phyloP scores from a whole-genome alignment of 1,284 basidiomycete species.

The Cutaneotrichosporon cavernicola region DNA sequence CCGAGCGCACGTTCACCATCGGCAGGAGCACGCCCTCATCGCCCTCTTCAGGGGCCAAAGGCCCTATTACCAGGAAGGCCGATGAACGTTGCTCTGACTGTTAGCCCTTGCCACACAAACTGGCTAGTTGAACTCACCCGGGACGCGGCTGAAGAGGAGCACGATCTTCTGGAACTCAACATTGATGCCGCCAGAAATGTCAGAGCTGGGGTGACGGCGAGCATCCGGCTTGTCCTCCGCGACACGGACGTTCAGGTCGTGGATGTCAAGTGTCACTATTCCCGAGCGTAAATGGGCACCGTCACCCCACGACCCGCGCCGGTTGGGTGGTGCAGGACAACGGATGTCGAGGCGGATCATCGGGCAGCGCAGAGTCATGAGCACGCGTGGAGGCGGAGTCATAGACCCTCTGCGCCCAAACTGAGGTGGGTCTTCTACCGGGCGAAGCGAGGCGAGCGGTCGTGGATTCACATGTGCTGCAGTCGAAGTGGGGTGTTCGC shows the following conservation, averaged over 20 bases:
- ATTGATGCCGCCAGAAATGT: constrained; percentile 16
- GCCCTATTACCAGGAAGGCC: constrained; percentile 46
- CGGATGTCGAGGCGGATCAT: constrained; percentile 48
- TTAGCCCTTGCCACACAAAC: constrained; percentile 2
- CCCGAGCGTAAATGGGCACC: constrained; percentile 49
- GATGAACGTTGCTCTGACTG: constrained; percentile 33
- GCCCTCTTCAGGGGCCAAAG: constrained; percentile 40
- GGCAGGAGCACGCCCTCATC: constrained; percentile 41
- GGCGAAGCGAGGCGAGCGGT: constrained; percentile 5
- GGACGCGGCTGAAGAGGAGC: constrained; percentile 46
- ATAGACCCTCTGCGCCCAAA: neutral
- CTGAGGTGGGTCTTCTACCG: neutral
- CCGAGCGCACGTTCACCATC: constrained; percentile 53
- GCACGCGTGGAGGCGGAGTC: neutral
- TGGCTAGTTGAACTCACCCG: constrained; percentile 27
- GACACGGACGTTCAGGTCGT: constrained; percentile 29
- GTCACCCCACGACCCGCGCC: constrained; percentile 47
- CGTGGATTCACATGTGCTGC: constrained; percentile 2
- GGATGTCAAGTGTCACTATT: constrained; percentile 50
- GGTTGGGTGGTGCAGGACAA: constrained; percentile 48
- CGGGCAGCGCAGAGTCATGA: constrained; percentile 31
- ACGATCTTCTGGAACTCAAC: constrained; percentile 46
- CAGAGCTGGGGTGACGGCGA: neutral
- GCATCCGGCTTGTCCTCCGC: constrained; percentile 13
- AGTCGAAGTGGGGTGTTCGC: constrained; percentile 6